Evolutionary conservation across 2,329 filamentous ascomycete genomes (phyloP), one percentile per base, ranked within the genome.

Genomic region (Raffaelea albimanens): DNA sequence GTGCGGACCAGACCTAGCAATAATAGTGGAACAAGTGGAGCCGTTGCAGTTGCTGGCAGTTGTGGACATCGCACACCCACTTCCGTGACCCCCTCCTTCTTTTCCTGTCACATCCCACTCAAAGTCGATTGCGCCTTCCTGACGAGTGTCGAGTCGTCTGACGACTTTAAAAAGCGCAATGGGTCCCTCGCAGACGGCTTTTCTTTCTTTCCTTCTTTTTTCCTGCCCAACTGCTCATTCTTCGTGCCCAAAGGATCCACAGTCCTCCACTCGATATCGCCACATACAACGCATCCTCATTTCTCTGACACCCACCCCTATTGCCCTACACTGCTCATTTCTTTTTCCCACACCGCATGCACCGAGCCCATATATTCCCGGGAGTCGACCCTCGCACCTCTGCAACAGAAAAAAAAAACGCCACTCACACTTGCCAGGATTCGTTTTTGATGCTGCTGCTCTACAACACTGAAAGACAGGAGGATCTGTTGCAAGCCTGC

Each of bases 141-240:
- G 34, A n/a, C 18, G 34, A 16, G 7, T 29, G 25, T 13, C 13
- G 25, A 29, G 25, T 7, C 25, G 25, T 13, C 25, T 13, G 25
- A 46, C 25, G 31, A 14, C 38, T 47, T 52, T 55, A 55, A 52
- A 58, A 52, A 44, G 40, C 53, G 47, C 48, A 52, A 50, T 52
- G 43, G 43, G 45, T 46, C 52, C 56, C 49, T 55, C 56, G 56
- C 54, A 52, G 55, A 53, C 51, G 44, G 41, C 46, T 40, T 23
- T 49, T 19, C 48, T 55, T 33, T 46, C 29, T 39, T 50, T 43
- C 42, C 34, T 41, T 43, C 42, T 48, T 40, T 43, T 40, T 57
- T 59, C 58, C 59, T 59, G 57, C 59, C 55, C 59, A 59, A 57
- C 58, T 46, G 54, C 51, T 59, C 55, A 58, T 58, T 56, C 58